Conservation (phyloP, 2,329 filamentous ascomycete genomes). For the Aspergillus fischeri region DNA sequence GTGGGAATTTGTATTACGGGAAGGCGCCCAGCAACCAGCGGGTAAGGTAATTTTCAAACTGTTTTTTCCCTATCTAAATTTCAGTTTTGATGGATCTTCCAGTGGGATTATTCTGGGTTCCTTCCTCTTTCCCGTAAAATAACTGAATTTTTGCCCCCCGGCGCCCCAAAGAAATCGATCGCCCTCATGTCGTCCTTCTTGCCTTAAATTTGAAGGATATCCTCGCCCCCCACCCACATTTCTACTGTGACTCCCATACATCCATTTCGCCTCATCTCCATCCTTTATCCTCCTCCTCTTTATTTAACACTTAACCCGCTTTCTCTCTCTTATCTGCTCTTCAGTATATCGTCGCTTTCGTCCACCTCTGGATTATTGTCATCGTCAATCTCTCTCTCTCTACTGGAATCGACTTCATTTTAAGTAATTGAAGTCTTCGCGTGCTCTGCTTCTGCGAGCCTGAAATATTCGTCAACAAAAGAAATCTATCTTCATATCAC, state of each 20-base stretch:
- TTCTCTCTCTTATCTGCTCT: conserved; percentile 6
- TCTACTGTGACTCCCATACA: conserved; percentile 12
- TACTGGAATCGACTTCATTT: not conserved
- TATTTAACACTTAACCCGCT: conserved; percentile 21
- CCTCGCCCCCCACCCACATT: conserved; percentile 18
- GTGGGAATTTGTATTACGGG: conserved; percentile 5
- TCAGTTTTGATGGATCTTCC: not conserved
- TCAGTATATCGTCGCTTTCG: conserved; percentile 3
- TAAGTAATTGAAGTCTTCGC: conserved; percentile 7
- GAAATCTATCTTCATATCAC: not conserved
- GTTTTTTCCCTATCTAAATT: conserved; percentile 5
- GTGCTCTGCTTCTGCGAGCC: not conserved
- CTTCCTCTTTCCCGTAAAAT: not conserved
- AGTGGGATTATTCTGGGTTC: not conserved
- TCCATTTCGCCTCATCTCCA: conserved; percentile 5
- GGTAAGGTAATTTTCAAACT: conserved; percentile 15
- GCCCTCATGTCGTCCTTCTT: conserved; percentile 5
- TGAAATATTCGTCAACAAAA: not conserved
- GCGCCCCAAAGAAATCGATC: conserved; percentile 8
- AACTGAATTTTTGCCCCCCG: conserved; percentile 8
- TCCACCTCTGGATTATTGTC: conserved; percentile 14
- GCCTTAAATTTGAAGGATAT: conserved; percentile 18
- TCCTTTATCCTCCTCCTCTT: conserved; percentile 6
- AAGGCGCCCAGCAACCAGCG: conserved; percentile 7
- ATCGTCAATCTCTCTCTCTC: conserved; percentile 7